Conservation (phyloP, 2,329 filamentous ascomycete species). For the Cercospora beticola region DNA sequence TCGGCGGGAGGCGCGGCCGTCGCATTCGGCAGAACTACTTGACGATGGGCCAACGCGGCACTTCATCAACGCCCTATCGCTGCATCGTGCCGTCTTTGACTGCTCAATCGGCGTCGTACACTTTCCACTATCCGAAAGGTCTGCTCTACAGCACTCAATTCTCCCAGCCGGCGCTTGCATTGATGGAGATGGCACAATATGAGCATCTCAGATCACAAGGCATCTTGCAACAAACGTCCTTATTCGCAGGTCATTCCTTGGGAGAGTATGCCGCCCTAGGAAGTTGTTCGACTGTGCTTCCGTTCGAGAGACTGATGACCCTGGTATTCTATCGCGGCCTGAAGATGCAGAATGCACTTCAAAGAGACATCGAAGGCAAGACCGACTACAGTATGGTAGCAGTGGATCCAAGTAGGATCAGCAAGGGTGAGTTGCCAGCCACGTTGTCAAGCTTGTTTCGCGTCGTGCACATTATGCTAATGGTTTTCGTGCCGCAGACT, state of each 20-base stretch:
- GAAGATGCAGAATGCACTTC: not conserved
- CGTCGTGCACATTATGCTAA: too few relatives aligned
- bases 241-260: not conserved
- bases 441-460: too few relatives aligned
- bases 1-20: not conserved
- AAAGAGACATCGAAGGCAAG: not conserved
- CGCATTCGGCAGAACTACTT: not conserved
- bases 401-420: not conserved
- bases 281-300: not conserved
- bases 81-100: not conserved
- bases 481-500: not conserved
- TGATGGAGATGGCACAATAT: not conserved
- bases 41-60: not conserved
- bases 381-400: not conserved
- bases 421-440: not conserved
- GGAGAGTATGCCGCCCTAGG: not conserved
- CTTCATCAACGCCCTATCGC: not conserved
- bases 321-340: not conserved
- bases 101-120: not conserved
- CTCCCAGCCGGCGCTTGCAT: not conserved
- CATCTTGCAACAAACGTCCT: not conserved
- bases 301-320: not conserved
- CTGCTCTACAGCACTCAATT: not conserved
- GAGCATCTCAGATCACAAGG: not conserved
- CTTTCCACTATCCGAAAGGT: not conserved